Conservation (phyloP, 2,329 filamentous ascomycete species). For the Fusarium neocosmosporiellum region DNA sequence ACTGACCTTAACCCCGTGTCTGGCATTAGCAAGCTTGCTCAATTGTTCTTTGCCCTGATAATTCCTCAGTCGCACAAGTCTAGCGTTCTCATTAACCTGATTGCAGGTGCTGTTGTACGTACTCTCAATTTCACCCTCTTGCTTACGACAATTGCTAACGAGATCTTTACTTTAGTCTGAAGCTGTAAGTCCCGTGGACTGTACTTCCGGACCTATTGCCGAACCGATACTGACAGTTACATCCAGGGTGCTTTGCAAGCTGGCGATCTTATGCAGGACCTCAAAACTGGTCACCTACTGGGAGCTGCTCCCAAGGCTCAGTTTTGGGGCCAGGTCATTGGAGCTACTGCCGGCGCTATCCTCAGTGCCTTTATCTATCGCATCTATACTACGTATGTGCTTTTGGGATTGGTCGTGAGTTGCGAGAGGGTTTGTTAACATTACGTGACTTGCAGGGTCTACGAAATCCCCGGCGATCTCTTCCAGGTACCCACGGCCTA, state of each 20-base stretch:
- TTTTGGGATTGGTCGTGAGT: neutral
- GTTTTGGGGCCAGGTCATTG: slow-evolving; percentile 96
- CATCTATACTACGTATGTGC: slow-evolving; percentile 75
- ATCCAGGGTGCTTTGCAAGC: slow-evolving; percentile 82
- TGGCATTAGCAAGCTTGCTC: slow-evolving; percentile 95
- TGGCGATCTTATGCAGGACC: slow-evolving; percentile 95
- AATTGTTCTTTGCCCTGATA: slow-evolving; percentile 92
- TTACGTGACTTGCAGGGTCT: slow-evolving; percentile 68
- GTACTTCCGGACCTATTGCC: neutral
- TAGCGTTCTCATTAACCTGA: slow-evolving; percentile 92
- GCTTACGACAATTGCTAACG: slow-evolving; percentile 1
- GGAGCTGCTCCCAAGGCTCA: slow-evolving; percentile 94
- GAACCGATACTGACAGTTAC: slow-evolving; percentile 4
- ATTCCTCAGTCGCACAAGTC: slow-evolving; percentile 84
- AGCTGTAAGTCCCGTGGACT: slow-evolving; percentile 48
- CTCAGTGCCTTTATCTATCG: slow-evolving; percentile 89
- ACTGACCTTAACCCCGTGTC: slow-evolving; percentile 97
- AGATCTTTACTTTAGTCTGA: slow-evolving; percentile 48
- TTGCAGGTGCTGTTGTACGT: slow-evolving; percentile 83
- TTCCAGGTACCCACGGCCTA: slow-evolving; percentile 96
- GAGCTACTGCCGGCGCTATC: slow-evolving; percentile 85
- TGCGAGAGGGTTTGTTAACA: slow-evolving; percentile 4
- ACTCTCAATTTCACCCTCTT: neutral
- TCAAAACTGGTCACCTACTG: slow-evolving; percentile 94
- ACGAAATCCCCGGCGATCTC: slow-evolving; percentile 85